Conservation (phyloP, 1,284 basidiomycete species). For the Pisolithus thermaeus region DNA sequence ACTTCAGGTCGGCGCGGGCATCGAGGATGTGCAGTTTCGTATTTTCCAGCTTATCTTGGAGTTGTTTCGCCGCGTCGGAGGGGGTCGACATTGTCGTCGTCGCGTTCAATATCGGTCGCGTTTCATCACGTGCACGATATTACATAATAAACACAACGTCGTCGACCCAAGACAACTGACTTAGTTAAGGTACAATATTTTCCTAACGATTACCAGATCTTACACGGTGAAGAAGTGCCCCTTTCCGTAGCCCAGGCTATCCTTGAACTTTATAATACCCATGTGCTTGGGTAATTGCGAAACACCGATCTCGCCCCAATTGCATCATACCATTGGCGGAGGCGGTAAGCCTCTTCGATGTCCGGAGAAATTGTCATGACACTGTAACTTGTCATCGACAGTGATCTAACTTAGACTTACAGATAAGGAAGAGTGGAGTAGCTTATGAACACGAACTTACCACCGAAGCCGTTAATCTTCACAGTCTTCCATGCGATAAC, state of each 20-base stretch:
- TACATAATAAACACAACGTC: no score
- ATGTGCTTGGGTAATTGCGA: conserved; percentile 56
- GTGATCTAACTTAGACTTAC: conserved; percentile 52
- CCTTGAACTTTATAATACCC: no score
- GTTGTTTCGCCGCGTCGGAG: conserved; percentile 16
- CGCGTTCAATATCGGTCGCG: background rate
- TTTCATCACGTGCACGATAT: background rate
- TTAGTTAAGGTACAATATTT: no score
- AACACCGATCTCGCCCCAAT: conserved; percentile 60
- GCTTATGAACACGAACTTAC: conserved; percentile 32
- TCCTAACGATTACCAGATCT: no score
- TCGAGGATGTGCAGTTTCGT: conserved; percentile 21
- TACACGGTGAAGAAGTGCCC: no score
- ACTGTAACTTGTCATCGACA: conserved; percentile 67
- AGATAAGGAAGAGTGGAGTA: conserved; percentile 1
- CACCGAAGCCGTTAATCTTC: conserved; percentile 92
- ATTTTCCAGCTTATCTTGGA: conserved; percentile 24
- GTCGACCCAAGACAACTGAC: no score
- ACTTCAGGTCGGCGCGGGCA: conserved; percentile 18
- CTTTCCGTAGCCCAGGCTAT: no score
- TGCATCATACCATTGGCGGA: conserved; percentile 91
- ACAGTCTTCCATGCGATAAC: conserved; percentile 94
- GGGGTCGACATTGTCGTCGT: conserved; percentile 16
- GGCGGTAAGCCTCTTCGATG: conserved; percentile 76
- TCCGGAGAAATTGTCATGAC: conserved; percentile 86